Conservation (phyloP, 208 protist genomes). For the Wallacemonas sp. region DNA sequence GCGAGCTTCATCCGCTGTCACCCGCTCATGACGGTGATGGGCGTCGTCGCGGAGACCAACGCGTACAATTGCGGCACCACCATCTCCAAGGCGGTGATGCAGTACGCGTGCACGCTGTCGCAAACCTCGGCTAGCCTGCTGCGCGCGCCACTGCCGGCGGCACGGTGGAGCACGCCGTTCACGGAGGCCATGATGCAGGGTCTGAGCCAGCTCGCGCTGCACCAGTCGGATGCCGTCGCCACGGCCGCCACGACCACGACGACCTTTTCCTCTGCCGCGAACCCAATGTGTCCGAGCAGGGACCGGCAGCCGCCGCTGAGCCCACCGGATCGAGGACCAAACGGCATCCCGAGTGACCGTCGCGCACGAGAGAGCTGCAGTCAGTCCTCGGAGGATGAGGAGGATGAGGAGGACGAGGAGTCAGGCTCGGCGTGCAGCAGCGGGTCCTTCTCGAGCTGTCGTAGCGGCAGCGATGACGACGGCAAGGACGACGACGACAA, state of each 20-base stretch:
- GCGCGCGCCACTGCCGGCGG: constrained; percentile 35
- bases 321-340: too few relatives aligned
- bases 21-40: constrained; percentile 57
- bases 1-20: constrained; percentile 52
- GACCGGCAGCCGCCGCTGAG: background rate
- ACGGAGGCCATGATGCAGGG: constrained; percentile 61
- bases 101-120: constrained; percentile 53
- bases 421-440: too few relatives aligned
- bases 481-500: background rate
- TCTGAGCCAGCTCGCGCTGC: constrained; percentile 42
- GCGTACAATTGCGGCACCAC: constrained; percentile 43
- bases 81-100: constrained; percentile 54
- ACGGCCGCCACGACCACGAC: background rate
- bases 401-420: too few relatives aligned
- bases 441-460: constrained; percentile 9
- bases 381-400: too few relatives aligned
- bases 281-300: background rate
- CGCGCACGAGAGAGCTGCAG: too few relatives aligned
- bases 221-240: constrained; percentile 24
- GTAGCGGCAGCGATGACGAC: background rate
- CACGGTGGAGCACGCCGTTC: constrained; percentile 49
- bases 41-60: constrained; percentile 46
- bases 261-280: background rate
- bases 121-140: constrained; percentile 50
- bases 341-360: too few relatives aligned